Conservation (phyloP, 257 asterid species). For the Agastache rugosa region DNA sequence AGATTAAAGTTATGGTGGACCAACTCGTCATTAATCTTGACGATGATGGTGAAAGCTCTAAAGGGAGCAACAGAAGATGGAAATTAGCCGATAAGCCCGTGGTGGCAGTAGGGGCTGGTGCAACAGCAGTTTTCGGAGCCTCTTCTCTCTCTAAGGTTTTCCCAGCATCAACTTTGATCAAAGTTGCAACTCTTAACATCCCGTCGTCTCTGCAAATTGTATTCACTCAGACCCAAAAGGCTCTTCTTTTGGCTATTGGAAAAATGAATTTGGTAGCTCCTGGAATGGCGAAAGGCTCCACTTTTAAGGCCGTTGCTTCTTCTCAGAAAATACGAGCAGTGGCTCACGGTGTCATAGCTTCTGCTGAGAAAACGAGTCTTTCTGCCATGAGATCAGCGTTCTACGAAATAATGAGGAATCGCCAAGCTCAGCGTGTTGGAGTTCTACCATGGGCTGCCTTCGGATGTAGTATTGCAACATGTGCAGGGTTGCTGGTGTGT, state of each 20-base stretch:
- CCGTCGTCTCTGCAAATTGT: slow-evolving; percentile 75
- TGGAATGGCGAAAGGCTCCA: slow-evolving; percentile 63
- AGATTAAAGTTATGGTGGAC: slow-evolving; percentile 67
- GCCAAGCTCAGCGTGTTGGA: slow-evolving; percentile 59
- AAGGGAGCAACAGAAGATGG: slow-evolving; percentile 47
- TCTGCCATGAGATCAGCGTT: slow-evolving; percentile 89
- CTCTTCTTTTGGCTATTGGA: slow-evolving; percentile 57
- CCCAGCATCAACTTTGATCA: slow-evolving; percentile 72
- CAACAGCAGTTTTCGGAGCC: slow-evolving; percentile 82
- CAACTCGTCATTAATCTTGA: slow-evolving; percentile 55
- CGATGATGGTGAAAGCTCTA: slow-evolving; percentile 43
- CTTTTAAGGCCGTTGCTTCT: slow-evolving; percentile 62
- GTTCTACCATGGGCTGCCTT: slow-evolving; percentile 84
- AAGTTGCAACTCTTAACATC: slow-evolving; percentile 64
- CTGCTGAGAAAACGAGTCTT: slow-evolving; percentile 84
- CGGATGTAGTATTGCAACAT: slow-evolving; percentile 85
- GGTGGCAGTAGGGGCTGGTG: slow-evolving; percentile 96
- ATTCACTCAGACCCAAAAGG: slow-evolving; percentile 70
- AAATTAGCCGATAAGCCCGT: slow-evolving; percentile 69
- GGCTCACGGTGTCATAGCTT: slow-evolving; percentile 79
- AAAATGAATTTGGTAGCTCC: slow-evolving; percentile 63
- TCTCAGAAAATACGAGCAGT: slow-evolving; percentile 83
- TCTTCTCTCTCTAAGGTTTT: slow-evolving; percentile 81
- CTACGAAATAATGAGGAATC: slow-evolving; percentile 87
- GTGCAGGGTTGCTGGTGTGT: slow-evolving; percentile 67